Conservation (phyloP, 2,329 filamentous ascomycete species). For the Fusarium subglutinans region DNA sequence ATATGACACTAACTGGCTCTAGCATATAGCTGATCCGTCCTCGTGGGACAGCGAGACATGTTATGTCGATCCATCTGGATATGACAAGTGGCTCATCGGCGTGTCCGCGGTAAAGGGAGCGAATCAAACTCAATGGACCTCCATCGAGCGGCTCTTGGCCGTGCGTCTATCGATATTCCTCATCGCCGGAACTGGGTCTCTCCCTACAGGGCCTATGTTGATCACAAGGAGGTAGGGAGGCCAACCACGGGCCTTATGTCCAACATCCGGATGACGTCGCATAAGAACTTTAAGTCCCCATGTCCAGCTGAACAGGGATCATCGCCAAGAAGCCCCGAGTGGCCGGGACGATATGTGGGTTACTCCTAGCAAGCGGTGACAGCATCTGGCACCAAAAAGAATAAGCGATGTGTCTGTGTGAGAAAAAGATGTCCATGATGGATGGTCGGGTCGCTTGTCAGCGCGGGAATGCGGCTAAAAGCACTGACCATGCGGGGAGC, state of each 20-base stretch:
- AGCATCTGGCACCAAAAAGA: not conserved
- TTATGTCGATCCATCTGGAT: slow-evolving; percentile 18
- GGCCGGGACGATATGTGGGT: slow-evolving; percentile 2
- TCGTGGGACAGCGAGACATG: slow-evolving; percentile 21
- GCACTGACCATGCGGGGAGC: slow-evolving; percentile 24
- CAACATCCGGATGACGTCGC: slow-evolving; percentile 8
- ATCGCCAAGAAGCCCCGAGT: slow-evolving; percentile 19
- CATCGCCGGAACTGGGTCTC: not conserved
- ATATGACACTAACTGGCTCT: slow-evolving; percentile 12
- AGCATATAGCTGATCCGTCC: slow-evolving; percentile 1
- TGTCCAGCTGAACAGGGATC: slow-evolving; percentile 38
- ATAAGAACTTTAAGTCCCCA: slow-evolving; percentile 30
- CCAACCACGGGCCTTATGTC: slow-evolving; percentile 10
- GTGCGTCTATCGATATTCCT: slow-evolving; percentile 1
- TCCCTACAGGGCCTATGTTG: slow-evolving; percentile 9
- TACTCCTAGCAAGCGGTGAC: slow-evolving; percentile 8
- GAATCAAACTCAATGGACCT: slow-evolving; percentile 1
- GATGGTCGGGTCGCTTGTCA: slow-evolving; percentile 30
- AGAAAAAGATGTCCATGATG: not conserved
- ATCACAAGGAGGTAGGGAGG: slow-evolving; percentile 15
- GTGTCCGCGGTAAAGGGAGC: slow-evolving; percentile 25
- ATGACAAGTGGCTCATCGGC: slow-evolving; percentile 14
- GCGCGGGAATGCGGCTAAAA: slow-evolving; percentile 34
- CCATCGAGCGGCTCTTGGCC: slow-evolving; percentile 6
- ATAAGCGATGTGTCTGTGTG: not conserved